Conservation (phyloP, 108 stramenopile species). For the Discostella stelligeroides region DNA sequence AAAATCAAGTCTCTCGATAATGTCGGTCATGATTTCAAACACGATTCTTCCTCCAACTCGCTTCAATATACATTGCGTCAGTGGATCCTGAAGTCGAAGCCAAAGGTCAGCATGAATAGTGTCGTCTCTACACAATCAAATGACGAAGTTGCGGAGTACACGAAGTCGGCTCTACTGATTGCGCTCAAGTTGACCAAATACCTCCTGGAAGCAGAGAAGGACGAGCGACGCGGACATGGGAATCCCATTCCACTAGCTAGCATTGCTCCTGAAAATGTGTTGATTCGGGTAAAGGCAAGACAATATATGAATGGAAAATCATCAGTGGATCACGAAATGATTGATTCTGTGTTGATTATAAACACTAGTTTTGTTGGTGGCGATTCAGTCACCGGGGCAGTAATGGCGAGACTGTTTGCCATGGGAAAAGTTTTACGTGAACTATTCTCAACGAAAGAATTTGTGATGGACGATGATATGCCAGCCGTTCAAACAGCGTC, state of each 20-base stretch:
- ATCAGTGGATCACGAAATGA: neutral
- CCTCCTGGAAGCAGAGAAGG: constrained; percentile 10
- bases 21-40: too few species aligned
- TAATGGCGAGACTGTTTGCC: constrained; percentile 13
- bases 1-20: too few species aligned
- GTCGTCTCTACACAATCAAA: neutral
- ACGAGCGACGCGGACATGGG: neutral
- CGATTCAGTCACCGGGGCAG: constrained; percentile 2
- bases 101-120: too few species aligned
- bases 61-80: constrained; percentile 1
- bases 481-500: neutral
- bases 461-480: neutral
- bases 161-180: constrained; percentile 15
- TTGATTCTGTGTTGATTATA: neutral
- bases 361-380: neutral
- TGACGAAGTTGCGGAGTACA: constrained; percentile 1
- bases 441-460: constrained; percentile 5
- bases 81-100: constrained; percentile 22
- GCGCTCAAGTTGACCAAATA: constrained; percentile 30
- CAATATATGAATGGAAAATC: neutral
- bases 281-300: neutral
- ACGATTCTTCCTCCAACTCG: too few species aligned
- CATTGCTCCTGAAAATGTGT: constrained; percentile 19
- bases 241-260: constrained; percentile 24
- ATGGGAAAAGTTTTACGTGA: constrained; percentile 16